Conservation (phyloP, 2,329 filamentous ascomycete genomes). For the Diaporthe amygdali region DNA sequence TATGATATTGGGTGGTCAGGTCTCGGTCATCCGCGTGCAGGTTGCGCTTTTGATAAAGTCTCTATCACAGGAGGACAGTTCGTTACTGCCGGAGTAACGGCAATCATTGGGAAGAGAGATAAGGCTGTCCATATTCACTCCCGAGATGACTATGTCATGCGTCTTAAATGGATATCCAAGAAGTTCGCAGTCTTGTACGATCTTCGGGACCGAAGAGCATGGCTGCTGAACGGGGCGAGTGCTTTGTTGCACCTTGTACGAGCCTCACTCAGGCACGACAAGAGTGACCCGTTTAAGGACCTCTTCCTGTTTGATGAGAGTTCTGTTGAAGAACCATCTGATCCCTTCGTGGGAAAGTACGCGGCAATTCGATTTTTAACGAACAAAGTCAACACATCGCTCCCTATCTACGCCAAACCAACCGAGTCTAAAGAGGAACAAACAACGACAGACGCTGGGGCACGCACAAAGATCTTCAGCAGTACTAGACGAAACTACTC, state of each 20-base stretch:
- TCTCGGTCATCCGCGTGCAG: slow-evolving; percentile 21
- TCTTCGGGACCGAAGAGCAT: slow-evolving; percentile 34
- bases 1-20: slow-evolving; percentile 29
- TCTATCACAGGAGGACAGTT: slow-evolving; percentile 32
- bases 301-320: slow-evolving; percentile 28
- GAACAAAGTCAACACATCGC: not conserved
- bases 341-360: not conserved
- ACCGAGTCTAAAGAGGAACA: not conserved
- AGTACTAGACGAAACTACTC: slow-evolving; percentile 20
- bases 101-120: slow-evolving; percentile 34
- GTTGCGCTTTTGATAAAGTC: slow-evolving; percentile 31
- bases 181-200: slow-evolving; percentile 35
- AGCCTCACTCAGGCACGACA: slow-evolving; percentile 31
- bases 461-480: not conserved
- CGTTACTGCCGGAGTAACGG: slow-evolving; percentile 31
- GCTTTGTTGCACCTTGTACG: slow-evolving; percentile 43
- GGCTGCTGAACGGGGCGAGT: slow-evolving; percentile 41
- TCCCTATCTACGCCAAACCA: not conserved
- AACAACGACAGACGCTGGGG: not conserved
- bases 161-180: slow-evolving; percentile 34
- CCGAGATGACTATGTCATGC: slow-evolving; percentile 30
- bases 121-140: slow-evolving; percentile 29
- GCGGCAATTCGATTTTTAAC: not conserved
- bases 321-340: not conserved
- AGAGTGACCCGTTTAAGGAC: slow-evolving; percentile 25